A percentile compares a stretch with the other conserved stretches of the same genome.
Conservation (phyloP, 2,329 filamentous ascomycete genomes). For the Colletotrichum godetiae region DNA sequence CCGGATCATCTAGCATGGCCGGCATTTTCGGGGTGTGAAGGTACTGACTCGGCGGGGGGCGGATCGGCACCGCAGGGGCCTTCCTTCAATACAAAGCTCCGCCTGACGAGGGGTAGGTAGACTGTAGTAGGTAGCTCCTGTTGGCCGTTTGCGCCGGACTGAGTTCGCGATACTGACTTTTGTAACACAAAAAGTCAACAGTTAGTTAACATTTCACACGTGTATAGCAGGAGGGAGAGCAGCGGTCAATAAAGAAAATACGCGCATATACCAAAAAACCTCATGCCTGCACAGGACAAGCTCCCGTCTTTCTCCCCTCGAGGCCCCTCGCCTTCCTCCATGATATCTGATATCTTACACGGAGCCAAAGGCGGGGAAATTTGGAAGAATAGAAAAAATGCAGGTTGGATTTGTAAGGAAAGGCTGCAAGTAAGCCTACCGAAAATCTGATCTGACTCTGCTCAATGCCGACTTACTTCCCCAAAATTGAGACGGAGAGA, state of each 20-base stretch:
- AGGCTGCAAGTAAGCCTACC: slow-evolving; percentile 35
- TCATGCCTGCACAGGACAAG: not conserved
- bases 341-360: not conserved
- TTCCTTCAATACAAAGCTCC: not conserved
- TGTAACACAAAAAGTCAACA: not conserved
- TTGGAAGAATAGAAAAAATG: not conserved
- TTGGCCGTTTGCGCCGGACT: slow-evolving; percentile 1
- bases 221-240: slow-evolving; percentile 15
- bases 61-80: slow-evolving; percentile 17
- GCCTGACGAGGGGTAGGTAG: not conserved
- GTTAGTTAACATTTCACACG: slow-evolving; percentile 34
- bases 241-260: not conserved
- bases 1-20: slow-evolving; percentile 82
- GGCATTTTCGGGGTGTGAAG: slow-evolving; percentile 65
- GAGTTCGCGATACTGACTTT: slow-evolving; percentile 7
- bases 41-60: slow-evolving; percentile 4
- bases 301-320: not conserved
- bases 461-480: not conserved
- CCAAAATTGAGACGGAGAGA: not conserved
- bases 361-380: not conserved
- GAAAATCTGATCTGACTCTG: slow-evolving; percentile 17
- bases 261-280: not conserved
- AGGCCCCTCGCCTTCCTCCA: not conserved
- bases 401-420: slow-evolving; percentile 29
- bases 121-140: not conserved